Base-by-base conservation (phyloP, 2,329 filamentous ascomycete species). In the Coniosporium tulheliwenetii region DNA sequence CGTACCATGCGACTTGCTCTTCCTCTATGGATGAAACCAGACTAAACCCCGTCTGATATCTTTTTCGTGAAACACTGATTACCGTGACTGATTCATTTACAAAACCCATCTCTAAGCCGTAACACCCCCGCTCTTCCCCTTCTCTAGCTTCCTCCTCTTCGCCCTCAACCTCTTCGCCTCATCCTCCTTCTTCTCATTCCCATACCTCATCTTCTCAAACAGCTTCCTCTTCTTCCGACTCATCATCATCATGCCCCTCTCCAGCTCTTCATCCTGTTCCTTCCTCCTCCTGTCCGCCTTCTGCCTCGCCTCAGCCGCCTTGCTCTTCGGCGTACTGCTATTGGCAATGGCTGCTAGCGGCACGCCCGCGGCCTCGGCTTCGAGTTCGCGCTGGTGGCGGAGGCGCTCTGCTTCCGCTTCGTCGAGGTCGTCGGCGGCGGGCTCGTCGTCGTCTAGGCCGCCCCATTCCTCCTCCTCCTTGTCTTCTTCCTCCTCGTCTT, bases 181-280 rank as follows among this genome's bases (percentile, higher is more conserved):
- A 19, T 78, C 81, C 50, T 89, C 89, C 70, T 85, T 84, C 73
- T 91, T 87, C 65, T 81, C 87, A 64, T 95, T 94, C 46, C 79
- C 86, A 64, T 93, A 93, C 56, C 86, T 73, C 85, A 98, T 98
- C 69, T 95, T 91, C 70, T 96, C 91, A 50, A 89, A 81, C 54
- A 95, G 68, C 77, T 95, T 95, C 54, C 91, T 74, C 78, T 96
- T 98, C 75, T 93, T 91, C 63, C 93, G 84, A 62, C 82, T 84
- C 70, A 96, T 79, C 91, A 98, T 98, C 67, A 93, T 91, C 76
- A 94, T 95, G 59, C 85, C 81, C 47, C 89, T 74, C 62, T 94
- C 86, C 43, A 93, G 63, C 53, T 96, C 87, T 62, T 96, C 91
- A 3, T 81, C 79, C 56, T 91, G 83, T 53, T 73, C 65, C 47